Evolutionary conservation across 768 basidiomycete genomes (phyloP).

Genomic region (Phanerochaete carnosa): DNA sequence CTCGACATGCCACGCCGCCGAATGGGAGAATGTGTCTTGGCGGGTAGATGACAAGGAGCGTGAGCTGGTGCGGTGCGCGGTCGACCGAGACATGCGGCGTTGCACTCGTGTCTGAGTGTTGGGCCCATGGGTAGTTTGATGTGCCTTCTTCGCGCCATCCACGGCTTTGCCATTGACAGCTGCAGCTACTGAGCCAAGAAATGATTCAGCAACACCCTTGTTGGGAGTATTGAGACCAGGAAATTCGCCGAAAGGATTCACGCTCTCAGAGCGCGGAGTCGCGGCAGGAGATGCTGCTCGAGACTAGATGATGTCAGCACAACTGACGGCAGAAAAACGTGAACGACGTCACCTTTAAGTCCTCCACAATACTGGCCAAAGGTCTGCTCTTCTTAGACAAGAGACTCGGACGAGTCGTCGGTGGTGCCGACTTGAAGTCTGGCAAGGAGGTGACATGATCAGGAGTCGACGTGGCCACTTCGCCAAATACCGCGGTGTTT

Average conservation of each 20-base stretch:
- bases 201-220: constrained; percentile 16
- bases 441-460: constrained; percentile 19
- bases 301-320: constrained; percentile 18
- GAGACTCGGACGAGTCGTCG: constrained; percentile 5
- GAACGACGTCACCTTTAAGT: constrained; percentile 63
- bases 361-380: constrained; percentile 74
- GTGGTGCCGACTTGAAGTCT: constrained; percentile 14
- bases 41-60: constrained; percentile 31
- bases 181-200: constrained; percentile 16
- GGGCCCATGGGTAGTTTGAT: constrained; percentile 43
- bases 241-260: constrained; percentile 55
- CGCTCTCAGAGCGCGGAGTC: constrained; percentile 38
- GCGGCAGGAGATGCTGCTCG: constrained; percentile 41
- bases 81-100: constrained; percentile 19
- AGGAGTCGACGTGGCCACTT: constrained; percentile 53
- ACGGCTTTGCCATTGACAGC: constrained; percentile 1
- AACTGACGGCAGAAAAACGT: background rate
- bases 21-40: constrained; percentile 31
- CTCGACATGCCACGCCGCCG: constrained; percentile 42
- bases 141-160: constrained; percentile 27
- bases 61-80: constrained; percentile 13
- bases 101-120: constrained; percentile 23
- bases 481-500: constrained; percentile 61
- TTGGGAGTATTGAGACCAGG: constrained; percentile 17
- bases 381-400: constrained; percentile 31